These are phyloP conservation scores for Leishmania turanica DNA, from an alignment of 208 protist genomes.

Conservation along the genomic window DNA sequence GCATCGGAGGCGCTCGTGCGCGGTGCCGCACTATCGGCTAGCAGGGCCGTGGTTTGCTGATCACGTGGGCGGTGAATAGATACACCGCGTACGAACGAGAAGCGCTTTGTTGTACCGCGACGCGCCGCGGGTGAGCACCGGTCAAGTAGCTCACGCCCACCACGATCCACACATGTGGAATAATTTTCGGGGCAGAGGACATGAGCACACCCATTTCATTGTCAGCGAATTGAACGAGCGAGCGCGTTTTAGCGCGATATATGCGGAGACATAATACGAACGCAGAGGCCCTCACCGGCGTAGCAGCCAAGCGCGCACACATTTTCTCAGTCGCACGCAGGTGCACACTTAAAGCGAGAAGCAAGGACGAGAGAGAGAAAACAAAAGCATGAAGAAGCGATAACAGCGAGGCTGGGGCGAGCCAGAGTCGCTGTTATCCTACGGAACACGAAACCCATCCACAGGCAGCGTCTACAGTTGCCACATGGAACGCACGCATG, in stretches of 20 bases:
- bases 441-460: constrained; percentile 2
- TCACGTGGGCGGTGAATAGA: background rate
- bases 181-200: background rate
- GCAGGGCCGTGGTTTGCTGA: background rate
- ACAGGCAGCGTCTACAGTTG: background rate
- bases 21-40: background rate
- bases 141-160: background rate
- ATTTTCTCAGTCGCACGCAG: background rate
- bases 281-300: background rate
- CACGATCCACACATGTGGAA: too few species aligned
- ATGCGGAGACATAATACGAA: background rate
- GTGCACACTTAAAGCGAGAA: background rate
- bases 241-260: background rate
- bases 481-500: background rate
- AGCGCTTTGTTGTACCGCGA: background rate
- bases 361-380: background rate
- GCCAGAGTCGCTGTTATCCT: background rate
- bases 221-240: background rate
- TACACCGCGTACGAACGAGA: background rate
- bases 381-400: background rate
- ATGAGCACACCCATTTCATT: background rate
- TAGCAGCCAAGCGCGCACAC: background rate
- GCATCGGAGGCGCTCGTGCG: background rate
- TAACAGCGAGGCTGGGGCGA: background rate
- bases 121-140: background rate